These are phyloP conservation scores for Pichia scutulata DNA, from an alignment of 805 yeast genomes.

Conservation along the genomic window DNA sequence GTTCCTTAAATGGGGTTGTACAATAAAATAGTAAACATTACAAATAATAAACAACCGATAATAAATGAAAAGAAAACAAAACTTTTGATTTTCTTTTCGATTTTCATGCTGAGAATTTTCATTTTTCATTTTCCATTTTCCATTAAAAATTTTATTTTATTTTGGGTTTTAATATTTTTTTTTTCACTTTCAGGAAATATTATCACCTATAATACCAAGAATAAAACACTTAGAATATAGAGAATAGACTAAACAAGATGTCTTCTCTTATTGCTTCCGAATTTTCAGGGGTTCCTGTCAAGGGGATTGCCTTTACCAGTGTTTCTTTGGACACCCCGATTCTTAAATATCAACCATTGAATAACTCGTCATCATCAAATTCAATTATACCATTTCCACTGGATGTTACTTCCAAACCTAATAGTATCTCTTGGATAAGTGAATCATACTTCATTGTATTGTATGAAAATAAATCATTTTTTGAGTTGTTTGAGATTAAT, in stretches of 20 bases:
- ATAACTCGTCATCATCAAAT: not conserved
- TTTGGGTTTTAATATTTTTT: not conserved
- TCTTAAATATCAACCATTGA: constrained; percentile 7
- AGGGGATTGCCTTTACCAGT: constrained; percentile 6
- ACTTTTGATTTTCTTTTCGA: not conserved
- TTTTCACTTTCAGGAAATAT: not conserved
- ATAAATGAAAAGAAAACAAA: not conserved
- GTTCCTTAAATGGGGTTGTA: not conserved
- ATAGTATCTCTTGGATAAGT: constrained; percentile 2
- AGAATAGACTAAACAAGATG: not conserved
- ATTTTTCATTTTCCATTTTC: not conserved
- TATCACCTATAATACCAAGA: too few species aligned
- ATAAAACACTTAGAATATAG: not conserved
- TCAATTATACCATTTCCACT: constrained; percentile 2
- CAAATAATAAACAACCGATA: not conserved
- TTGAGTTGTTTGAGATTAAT: constrained; percentile 3
- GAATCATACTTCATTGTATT: constrained; percentile 3
- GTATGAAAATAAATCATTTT: constrained; percentile 7
- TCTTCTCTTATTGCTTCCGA: constrained; percentile 4
- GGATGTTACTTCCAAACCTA: constrained; percentile 1
- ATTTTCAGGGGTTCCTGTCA: not conserved
- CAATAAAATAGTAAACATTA: not conserved
- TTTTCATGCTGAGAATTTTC: not conserved
- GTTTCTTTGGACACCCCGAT: constrained; percentile 7
- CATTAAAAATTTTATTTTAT: not conserved